phyloP scores from a whole-genome alignment of 1,284 basidiomycete species.

The Ganoderma leucocontextum region DNA sequence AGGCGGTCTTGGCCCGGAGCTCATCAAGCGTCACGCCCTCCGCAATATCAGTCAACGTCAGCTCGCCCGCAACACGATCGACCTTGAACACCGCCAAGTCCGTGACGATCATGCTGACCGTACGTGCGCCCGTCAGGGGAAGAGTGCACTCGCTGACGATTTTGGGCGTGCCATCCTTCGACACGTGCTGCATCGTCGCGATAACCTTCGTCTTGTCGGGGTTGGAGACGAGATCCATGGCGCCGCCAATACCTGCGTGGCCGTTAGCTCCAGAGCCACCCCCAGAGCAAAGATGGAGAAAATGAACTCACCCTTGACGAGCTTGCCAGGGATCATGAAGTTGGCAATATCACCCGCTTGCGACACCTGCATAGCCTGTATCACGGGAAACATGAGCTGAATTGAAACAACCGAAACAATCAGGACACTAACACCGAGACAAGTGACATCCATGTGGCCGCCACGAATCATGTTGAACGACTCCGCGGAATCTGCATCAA shows the following conservation, averaged over 20 bases:
- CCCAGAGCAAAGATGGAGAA: not conserved
- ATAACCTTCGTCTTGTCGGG: conserved; percentile 92
- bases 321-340: conserved; percentile 97
- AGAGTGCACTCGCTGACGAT: conserved; percentile 85
- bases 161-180: conserved; percentile 91
- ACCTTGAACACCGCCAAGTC: conserved; percentile 93
- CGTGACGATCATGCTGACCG: conserved; percentile 92
- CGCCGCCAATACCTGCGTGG: conserved; percentile 85
- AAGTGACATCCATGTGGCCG: conserved; percentile 93
- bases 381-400: conserved; percentile 18
- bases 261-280: not conserved
- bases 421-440: conserved; percentile 67
- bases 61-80: conserved; percentile 74
- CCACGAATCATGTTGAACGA: conserved; percentile 96
- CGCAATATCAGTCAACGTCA: conserved; percentile 85
- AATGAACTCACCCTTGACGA: conserved; percentile 73
- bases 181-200: conserved; percentile 88
- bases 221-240: conserved; percentile 96
- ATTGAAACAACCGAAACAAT: not conserved
- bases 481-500: conserved; percentile 75
- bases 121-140: conserved; percentile 87
- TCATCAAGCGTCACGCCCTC: conserved; percentile 87
- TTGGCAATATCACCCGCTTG: conserved; percentile 93
- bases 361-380: conserved; percentile 91
- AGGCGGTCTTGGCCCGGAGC: conserved; percentile 86